Evolutionary conservation across 2,329 filamentous ascomycete genomes (phyloP).

Genomic region (Talaromyces sp.): DNA sequence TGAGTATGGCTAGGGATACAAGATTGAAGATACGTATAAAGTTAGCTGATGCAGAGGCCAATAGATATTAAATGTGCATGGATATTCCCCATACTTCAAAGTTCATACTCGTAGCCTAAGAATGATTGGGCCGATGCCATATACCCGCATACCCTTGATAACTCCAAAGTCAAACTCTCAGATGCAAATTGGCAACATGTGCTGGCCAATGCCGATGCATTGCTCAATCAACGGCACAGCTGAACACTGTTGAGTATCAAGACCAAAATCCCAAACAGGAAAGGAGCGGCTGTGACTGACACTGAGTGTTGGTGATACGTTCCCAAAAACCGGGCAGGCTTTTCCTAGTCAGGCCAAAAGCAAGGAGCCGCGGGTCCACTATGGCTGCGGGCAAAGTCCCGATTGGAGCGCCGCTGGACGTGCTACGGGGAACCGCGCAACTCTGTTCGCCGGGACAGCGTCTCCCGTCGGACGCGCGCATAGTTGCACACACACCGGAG

Average conservation of each 20-base stretch:
- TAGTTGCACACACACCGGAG: not conserved
- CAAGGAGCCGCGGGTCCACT: constrained; percentile 6
- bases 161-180: not conserved
- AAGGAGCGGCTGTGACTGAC: not conserved
- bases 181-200: not conserved
- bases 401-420: constrained; percentile 5
- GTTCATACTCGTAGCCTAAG: not conserved
- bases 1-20: too few relatives aligned
- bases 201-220: not conserved
- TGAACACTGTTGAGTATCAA: not conserved
- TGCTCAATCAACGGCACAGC: not conserved
- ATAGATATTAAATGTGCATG: too few relatives aligned
- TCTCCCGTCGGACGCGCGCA: not conserved
- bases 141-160: not conserved
- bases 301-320: not conserved
- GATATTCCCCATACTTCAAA: too few relatives aligned
- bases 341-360: constrained; percentile 5
- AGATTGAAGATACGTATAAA: too few relatives aligned
- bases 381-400: constrained; percentile 7
- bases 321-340: not conserved
- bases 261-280: not conserved
- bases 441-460: not conserved
- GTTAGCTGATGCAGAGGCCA: not conserved
- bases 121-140: not conserved
- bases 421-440: not conserved